Evolutionary conservation across 371 early-diverging fungal genomes (phyloP), one percentile per base, ranked within the genome.

Genomic region (Funneliformis caledonium): DNA sequence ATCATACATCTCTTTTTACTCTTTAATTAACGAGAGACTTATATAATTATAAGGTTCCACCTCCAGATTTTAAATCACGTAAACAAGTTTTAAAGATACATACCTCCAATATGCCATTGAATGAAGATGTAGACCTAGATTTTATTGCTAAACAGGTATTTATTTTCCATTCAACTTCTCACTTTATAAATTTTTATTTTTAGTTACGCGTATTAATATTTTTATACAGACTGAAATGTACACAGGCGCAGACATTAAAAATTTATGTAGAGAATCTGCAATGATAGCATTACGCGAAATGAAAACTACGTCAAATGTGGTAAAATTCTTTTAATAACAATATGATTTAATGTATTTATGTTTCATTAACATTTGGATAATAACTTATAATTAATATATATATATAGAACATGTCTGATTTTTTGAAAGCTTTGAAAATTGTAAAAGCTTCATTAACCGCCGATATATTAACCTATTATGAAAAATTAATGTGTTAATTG

Each of bases 211-310:
- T 37, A 37, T 37, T 9, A 19, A 14, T 6, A 43, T 62, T 43
- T 33, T 16, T 62, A 61, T 6, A 73, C 85, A 92, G 89, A 96
- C 98, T 1, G 93, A 92, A 59, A 86, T 92, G 75, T 99, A 94
- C 83, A 97, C 99, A 4, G 99, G 99, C 5, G 99, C 99, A 0
- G 99, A 99, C 88, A 86, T 99, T 68, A 93, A 96, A 84, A 95
- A 96, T 80, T 85, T 99, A 9, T 97, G 98, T 82, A 91, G 99
- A 60, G 99, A 99, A 85, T 99, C 99, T 0, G 96, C 97, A 1
- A 86, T 99, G 86, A 90, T 92, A 61, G 94, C 95, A 0, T 82
- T 95, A 83, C 89, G 96, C 62, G 86, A 89, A 64, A 80, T 11
- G 14, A 42, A 86, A 9, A 80, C 82, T 19, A 88, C 87, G 0